Evolutionary conservation across 169 alveolate genomes (phyloP).

Genomic region (Plasmodium blacklocki): DNA sequence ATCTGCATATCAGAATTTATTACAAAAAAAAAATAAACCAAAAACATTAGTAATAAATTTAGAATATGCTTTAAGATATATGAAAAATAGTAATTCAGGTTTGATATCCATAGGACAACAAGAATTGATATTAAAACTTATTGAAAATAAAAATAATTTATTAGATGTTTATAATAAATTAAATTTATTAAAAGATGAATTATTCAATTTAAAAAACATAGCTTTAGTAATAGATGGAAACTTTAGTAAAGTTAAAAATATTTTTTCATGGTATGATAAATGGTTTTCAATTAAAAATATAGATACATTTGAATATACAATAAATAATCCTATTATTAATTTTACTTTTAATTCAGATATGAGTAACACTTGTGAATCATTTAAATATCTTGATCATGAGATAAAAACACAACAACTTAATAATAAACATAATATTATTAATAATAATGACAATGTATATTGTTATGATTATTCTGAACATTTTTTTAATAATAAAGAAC

Average conservation of each 20-base stretch:
- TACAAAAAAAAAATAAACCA: conserved; percentile 67
- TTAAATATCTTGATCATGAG: too few species aligned
- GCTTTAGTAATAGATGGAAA: conserved; percentile 47
- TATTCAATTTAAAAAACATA: conserved; percentile 21
- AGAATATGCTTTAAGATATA: conserved; percentile 57
- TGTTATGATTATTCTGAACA: neutral
- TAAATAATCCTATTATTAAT: conserved; percentile 1
- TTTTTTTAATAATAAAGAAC: neutral
- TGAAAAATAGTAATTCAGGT: conserved; percentile 29
- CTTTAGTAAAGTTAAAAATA: conserved; percentile 19
- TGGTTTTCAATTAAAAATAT: conserved; percentile 17
- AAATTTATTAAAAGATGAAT: conserved; percentile 19
- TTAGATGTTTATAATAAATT: conserved; percentile 8
- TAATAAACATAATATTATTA: too few species aligned
- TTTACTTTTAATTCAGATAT: neutral
- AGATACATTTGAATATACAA: neutral
- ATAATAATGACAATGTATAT: too few species aligned
- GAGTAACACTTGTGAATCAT: neutral
- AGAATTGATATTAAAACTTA: conserved; percentile 29
- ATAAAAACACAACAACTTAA: too few species aligned
- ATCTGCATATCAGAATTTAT: conserved; percentile 69
- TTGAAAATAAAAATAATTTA: conserved; percentile 47
- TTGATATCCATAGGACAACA: conserved; percentile 57
- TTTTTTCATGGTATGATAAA: conserved; percentile 45
- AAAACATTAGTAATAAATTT: conserved; percentile 43